Evolutionary conservation across 768 basidiomycete species (phyloP).

Genomic region (Chiua virens): DNA sequence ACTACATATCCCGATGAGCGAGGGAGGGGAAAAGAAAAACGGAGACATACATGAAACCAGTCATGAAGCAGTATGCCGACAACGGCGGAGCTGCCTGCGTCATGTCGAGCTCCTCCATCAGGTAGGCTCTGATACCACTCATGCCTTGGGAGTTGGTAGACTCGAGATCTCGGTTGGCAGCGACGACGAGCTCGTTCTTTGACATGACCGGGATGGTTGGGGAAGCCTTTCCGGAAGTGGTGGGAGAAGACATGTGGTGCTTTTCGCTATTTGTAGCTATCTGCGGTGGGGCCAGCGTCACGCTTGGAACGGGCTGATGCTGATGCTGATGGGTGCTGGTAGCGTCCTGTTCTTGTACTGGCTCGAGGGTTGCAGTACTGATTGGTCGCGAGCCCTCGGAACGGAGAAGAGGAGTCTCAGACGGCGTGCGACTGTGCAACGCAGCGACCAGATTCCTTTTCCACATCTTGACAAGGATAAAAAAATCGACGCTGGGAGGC

Average conservation of each 20-base stretch:
- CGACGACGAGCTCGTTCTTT: too few species aligned
- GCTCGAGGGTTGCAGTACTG: slow-evolving; percentile 8
- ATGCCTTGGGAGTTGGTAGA: background rate
- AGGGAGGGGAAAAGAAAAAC: background rate
- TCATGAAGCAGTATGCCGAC: slow-evolving; percentile 75
- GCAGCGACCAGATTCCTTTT: slow-evolving; percentile 12
- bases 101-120: slow-evolving; percentile 27
- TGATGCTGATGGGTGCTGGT: background rate
- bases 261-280: too few species aligned
- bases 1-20: slow-evolving; percentile 33
- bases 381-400: slow-evolving; percentile 2
- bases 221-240: too few species aligned
- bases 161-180: slow-evolving; percentile 16
- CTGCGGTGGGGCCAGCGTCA: too few species aligned
- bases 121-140: slow-evolving; percentile 6
- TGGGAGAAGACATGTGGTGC: too few species aligned
- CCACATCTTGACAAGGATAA: slow-evolving; percentile 7
- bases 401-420: background rate
- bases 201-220: too few species aligned
- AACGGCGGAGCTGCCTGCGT: slow-evolving; percentile 48
- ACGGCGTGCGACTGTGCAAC: slow-evolving; percentile 13
- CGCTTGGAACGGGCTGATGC: too few species aligned
- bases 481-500: background rate
- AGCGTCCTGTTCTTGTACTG: slow-evolving; percentile 7
- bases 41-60: slow-evolving; percentile 65